Evolutionary conservation across 352 stramenopile species (phyloP), one percentile per base, ranked within the genome.

Genomic region (Globisporangium barbulae): DNA sequence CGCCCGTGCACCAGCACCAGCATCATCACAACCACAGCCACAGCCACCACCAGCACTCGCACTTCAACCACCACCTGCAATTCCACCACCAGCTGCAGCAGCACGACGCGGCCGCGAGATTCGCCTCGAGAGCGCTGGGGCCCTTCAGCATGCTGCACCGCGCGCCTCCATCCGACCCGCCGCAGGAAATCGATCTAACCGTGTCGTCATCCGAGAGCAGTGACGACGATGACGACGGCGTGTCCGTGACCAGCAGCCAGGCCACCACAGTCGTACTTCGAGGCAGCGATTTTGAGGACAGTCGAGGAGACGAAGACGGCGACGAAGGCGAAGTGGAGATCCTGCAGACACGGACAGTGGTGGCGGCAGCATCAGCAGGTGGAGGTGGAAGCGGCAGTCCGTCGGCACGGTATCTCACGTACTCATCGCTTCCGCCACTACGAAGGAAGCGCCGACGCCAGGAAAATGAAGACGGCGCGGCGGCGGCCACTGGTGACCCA

Each of bases 131-230:
- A 12, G 9, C 47, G 3, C 41, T 47, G 10, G 55, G 33, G 12
- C 55, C 55, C 1, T 62, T 62, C 28, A n/a, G 15, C 28, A 62
- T 62, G 41, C n/a, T 62, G 35, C 49, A n/a, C 13, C 35, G 56
- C 19, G 30, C 42, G 19, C 5, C 42, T 48, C 57, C 53, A 22
- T 12, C 44, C 0, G 41, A 42, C 39, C 70, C 58, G 3, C 65
- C 70, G 3, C 70, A 84, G 50, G 73, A 88, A 50, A 93, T 93
- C 53, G 83, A 93, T 37, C 65, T 93, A 41, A 93, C 83, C 6
- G 59, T 85, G 21, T 86, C 77, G 2, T 79, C 76, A 0, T 80
- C 70, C 1, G 84, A 91, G 28, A 74, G 64, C 44, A 50, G 60
- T n/a, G 63, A 54, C 7, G 39, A 54, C 2, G 44, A 47, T n/a